Conservation (phyloP, 805 yeast genomes). For the Metschnikowia kunwiensis region DNA sequence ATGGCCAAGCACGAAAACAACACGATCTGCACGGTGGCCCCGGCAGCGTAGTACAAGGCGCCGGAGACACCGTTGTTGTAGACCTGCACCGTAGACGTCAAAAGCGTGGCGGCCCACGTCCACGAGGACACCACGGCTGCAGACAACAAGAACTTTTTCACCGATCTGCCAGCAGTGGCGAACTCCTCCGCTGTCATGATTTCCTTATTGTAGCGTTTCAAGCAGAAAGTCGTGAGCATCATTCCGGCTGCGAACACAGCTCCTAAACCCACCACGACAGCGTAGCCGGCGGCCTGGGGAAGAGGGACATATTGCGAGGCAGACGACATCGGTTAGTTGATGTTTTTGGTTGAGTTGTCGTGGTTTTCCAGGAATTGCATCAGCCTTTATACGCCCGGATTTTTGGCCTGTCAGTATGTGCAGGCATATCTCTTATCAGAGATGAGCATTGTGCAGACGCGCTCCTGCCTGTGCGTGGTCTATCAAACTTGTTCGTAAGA, state of each 20-base stretch:
- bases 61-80: conserved; percentile 76
- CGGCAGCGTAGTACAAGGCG: conserved; percentile 82
- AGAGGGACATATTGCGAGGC: conserved; percentile 32
- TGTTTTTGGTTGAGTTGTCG: too few relatives aligned
- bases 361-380: too few relatives aligned
- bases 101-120: conserved; percentile 67
- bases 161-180: conserved; percentile 88
- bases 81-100: conserved; percentile 74
- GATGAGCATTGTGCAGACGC: conserved; percentile 1
- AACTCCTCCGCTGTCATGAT: conserved; percentile 91
- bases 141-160: conserved; percentile 78
- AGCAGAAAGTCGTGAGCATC: conserved; percentile 68
- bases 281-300: conserved; percentile 83
- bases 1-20: conserved; percentile 85
- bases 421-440: conserved; percentile 10
- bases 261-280: conserved; percentile 86
- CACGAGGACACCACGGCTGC: conserved; percentile 92
- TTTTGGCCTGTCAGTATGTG: too few relatives aligned
- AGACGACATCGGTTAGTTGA: conserved; percentile 23
- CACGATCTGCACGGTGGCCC: conserved; percentile 86
- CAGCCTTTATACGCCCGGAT: too few relatives aligned
- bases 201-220: conserved; percentile 79
- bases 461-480: neutral
- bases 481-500: too few relatives aligned
- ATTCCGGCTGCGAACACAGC: conserved; percentile 72